Base-by-base conservation (phyloP, 768 basidiomycete genomes). In the Hericium coralloides region DNA sequence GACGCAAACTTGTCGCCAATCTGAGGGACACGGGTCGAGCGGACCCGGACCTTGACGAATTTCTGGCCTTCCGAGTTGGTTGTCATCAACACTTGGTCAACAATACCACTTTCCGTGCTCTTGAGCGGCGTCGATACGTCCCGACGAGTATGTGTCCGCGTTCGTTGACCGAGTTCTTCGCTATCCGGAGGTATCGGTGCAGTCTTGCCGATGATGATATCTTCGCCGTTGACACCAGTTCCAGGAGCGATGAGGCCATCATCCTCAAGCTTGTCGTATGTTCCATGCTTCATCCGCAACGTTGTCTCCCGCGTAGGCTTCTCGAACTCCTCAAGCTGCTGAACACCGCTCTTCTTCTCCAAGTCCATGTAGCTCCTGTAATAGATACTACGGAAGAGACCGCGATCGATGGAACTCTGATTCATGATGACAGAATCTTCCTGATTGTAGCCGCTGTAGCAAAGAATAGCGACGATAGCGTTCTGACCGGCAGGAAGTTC, bases 391-490 rank as follows among this genome's bases (percentile, higher is more conserved):
- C 95, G 84, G 87, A 99, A 99, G 31, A 99, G 79, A 58, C 97
- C 95, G 58, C 97, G 90, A 68, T 99, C 95, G 63, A 99, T 90
- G 25, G 97, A 95, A 64, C 90, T 93, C 73, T 99, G 97, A 70
- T 98, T 98, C 95, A 99, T 98, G 74, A 99, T 98, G 73, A 99
- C 97, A 60, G 97, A 99, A 80, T 99, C 97, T 82, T 98, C 97
- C 73, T 99, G 97, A 70, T 99, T 99, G 74, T 99, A 99, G 50
- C 95, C 95, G 64, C 94, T 98, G 74, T 99, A 99, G 68, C 95
- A 98, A 55, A 98, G 76, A 66, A 99, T 98, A 12, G 95, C 95
- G 57, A 99, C 95, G 60, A 98, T 92, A 50, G 95, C 95, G 67
- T 99, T 99, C 73, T 98, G 95, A n/a, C 94, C 95, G 17, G 95